Base-by-base conservation (phyloP, 2,329 filamentous ascomycete species). In the Botrytis sinoallii region DNA sequence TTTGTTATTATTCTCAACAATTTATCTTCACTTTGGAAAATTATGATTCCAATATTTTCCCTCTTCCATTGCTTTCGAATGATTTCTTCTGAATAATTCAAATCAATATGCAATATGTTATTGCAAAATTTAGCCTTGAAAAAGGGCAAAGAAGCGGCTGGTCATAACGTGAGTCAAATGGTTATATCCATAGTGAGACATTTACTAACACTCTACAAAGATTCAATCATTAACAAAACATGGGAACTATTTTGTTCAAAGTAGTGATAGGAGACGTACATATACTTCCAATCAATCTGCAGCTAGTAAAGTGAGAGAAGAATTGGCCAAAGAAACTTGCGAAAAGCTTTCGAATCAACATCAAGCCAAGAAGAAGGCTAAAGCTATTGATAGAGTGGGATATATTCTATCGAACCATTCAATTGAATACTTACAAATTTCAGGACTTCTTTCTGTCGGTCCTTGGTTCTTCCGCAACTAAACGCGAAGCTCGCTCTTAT, bases 401-500 rank as follows among this genome's bases (percentile, higher is more conserved):
- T 35, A 57, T 22, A n/a, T 38, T 29, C n/a, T 48, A 52, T n/a
- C 52, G n/a, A 18, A 10, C 29, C 5, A 59, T 52, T 70, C 64
- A 48, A 29, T 10, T 64, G 63, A n/a, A 57, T 55, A 42, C 74
- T 78, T 40, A 77, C 40, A 59, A n/a, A 66, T 46, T n/a, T 32
- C 48, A 94, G 91, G 93, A 97, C 80, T 92, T 97, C 79, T 91
- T 97, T 78, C 87, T 97, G 46, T 95, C 94, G 25, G 89, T 98
- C 5, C 86, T 99, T 46, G 93, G 93, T 79, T 94, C 95, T 29
- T 94, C 94, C 18, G 93, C 95, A 9, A 98, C 95, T 0, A 97
- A 95, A 83, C 90, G 96, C 79, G 96, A 99, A 84, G 94, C 95
- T 66, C 95, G 93, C 82, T 91, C 93, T 55, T 99, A 98, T 81